Conservation (phyloP, 176 grass and related monocot genomes). For the Elaeis guineensis region DNA sequence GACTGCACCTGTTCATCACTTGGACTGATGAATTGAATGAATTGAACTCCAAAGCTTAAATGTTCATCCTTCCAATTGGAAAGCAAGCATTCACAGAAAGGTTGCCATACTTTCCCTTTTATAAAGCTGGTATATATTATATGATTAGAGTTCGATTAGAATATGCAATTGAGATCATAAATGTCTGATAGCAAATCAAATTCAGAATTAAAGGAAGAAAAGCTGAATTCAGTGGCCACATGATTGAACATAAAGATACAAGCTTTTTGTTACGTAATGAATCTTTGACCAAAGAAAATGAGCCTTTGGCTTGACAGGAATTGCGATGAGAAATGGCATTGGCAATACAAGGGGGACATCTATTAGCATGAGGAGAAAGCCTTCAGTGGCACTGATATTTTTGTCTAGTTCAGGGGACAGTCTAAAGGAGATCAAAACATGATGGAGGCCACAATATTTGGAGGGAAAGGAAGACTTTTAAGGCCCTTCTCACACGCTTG, state of each 20-base stretch:
- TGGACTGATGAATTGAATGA: too few relatives aligned
- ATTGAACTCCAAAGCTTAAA: too few relatives aligned
- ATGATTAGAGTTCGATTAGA: too few relatives aligned
- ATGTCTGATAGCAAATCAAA: too few relatives aligned
- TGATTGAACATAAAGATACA: slow-evolving; percentile 64
- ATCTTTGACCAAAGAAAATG: slow-evolving; percentile 55
- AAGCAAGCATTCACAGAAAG: too few relatives aligned
- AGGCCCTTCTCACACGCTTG: neutral
- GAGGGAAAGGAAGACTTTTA: slow-evolving; percentile 1
- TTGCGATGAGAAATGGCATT: slow-evolving; percentile 21
- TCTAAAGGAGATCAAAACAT: neutral
- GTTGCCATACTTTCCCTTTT: too few relatives aligned
- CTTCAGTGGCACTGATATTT: slow-evolving; percentile 4
- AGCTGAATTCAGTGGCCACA: slow-evolving; percentile 13
- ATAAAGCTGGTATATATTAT: too few relatives aligned
- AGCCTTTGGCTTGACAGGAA: slow-evolving; percentile 31
- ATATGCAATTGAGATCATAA: too few relatives aligned
- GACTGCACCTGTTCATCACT: too few relatives aligned
- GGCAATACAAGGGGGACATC: slow-evolving; percentile 10
- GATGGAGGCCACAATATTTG: neutral
- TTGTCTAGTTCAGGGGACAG: neutral
- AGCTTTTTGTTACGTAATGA: slow-evolving; percentile 28
- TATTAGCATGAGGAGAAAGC: slow-evolving; percentile 29
- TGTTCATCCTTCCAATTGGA: too few relatives aligned
- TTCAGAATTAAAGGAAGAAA: neutral